phyloP scores from a whole-genome alignment of 306 rosid genomes.

The Cicer pinnatifidum region DNA sequence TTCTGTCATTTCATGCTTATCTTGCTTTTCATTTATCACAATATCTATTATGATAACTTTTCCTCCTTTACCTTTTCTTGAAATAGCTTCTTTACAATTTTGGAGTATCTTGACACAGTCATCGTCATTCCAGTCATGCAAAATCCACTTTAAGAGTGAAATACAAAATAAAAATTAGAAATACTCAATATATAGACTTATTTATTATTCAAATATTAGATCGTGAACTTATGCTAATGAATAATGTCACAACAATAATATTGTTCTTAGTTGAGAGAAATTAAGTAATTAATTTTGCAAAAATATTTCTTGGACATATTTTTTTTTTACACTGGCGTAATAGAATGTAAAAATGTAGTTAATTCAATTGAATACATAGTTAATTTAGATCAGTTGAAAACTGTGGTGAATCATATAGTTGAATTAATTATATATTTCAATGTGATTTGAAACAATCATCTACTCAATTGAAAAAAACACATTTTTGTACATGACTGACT shows the following conservation, averaged over 20 bases:
- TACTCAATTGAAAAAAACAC: too few relatives aligned
- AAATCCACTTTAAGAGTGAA: neutral
- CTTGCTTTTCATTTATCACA: slow-evolving; percentile 32
- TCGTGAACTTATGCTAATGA: too few relatives aligned
- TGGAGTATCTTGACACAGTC: neutral
- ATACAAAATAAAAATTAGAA: neutral
- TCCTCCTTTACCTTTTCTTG: slow-evolving; percentile 7
- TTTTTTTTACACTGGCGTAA: too few relatives aligned
- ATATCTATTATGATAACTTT: neutral
- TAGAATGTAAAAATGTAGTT: too few relatives aligned
- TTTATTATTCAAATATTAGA: too few relatives aligned
- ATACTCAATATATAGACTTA: neutral
- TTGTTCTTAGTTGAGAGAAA: neutral
- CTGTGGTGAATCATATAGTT: too few relatives aligned
- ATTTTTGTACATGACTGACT: too few relatives aligned
- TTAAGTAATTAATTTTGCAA: neutral
- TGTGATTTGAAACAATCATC: too few relatives aligned
- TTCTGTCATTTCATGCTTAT: slow-evolving; percentile 8
- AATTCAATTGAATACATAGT: too few relatives aligned
- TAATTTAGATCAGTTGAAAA: too few relatives aligned
- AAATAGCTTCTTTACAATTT: neutral
- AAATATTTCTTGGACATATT: too few relatives aligned
- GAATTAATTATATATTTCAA: too few relatives aligned
- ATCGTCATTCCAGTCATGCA: neutral
- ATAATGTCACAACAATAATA: neutral